Conservation (phyloP, 768 basidiomycete species). For the Leccinellum rugosiceps region DNA sequence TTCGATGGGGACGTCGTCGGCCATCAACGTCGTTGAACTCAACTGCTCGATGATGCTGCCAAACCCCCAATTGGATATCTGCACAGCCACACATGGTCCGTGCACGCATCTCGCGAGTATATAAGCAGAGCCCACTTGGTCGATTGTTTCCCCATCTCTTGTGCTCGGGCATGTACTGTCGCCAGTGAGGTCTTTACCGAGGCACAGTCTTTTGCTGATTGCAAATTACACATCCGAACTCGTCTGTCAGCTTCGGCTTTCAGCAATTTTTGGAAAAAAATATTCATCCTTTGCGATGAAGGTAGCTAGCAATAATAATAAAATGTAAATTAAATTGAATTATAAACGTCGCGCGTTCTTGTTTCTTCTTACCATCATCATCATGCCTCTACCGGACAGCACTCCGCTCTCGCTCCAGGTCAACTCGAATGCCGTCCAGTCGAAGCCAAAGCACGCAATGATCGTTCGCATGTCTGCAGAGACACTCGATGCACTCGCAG, state of each 20-base stretch:
- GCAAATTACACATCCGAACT: conserved; percentile 97
- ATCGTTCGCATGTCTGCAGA: conserved; percentile 72
- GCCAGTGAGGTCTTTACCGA: conserved; percentile 95
- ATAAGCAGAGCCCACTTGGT: background rate
- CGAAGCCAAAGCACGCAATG: conserved; percentile 71
- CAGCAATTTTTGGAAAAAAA: conserved; percentile 84
- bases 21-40: conserved; percentile 10
- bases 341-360: background rate
- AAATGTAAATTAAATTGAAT: background rate
- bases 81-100: conserved; percentile 19
- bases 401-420: conserved; percentile 57
- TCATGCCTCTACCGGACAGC: conserved; percentile 68
- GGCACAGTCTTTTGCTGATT: conserved; percentile 95
- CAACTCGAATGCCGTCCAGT: conserved; percentile 48
- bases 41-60: background rate
- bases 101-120: conserved; percentile 9
- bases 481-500: conserved; percentile 60
- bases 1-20: conserved; percentile 32
- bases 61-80: background rate
- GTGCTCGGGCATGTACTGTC: conserved; percentile 95
- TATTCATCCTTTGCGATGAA: background rate
- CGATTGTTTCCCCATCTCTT: conserved; percentile 58
- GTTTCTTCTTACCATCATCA: background rate
- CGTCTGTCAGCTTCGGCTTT: conserved; percentile 85
- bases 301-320: too few species aligned